These are phyloP conservation scores for Boletus rubescentipes DNA, from an alignment of 768 basidiomycete genomes.

Conservation along the genomic window DNA sequence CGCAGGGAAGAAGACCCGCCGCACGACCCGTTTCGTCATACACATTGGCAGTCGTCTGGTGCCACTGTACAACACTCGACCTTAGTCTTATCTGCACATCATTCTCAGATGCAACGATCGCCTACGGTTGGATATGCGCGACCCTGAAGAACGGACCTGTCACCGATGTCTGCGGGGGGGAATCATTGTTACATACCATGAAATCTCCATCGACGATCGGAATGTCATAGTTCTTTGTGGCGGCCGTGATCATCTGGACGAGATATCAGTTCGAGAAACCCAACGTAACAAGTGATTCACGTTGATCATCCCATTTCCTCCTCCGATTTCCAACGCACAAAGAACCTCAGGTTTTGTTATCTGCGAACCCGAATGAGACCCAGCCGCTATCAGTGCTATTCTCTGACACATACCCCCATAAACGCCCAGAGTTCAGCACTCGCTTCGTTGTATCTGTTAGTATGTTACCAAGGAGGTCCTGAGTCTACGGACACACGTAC, in stretches of 20 bases:
- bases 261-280: slow-evolving; percentile 10
- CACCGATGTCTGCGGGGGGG: background rate
- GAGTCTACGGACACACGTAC: slow-evolving; percentile 17
- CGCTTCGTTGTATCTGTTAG: slow-evolving; percentile 34
- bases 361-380: slow-evolving; percentile 13
- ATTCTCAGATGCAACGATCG: slow-evolving; percentile 13
- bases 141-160: slow-evolving; percentile 27
- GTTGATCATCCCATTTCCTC: slow-evolving; percentile 45
- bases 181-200: slow-evolving; percentile 32
- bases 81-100: slow-evolving; percentile 1
- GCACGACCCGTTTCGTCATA: slow-evolving; percentile 28
- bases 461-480: background rate
- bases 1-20: slow-evolving; percentile 31
- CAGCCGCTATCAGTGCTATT: background rate
- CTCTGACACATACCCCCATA: slow-evolving; percentile 21
- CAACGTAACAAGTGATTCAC: slow-evolving; percentile 21
- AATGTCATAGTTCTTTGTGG: slow-evolving; percentile 36
- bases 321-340: slow-evolving; percentile 41
- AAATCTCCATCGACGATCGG: slow-evolving; percentile 46
- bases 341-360: slow-evolving; percentile 37
- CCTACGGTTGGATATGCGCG: slow-evolving; percentile 35
- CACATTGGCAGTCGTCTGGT: slow-evolving; percentile 33
- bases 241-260: slow-evolving; percentile 36
- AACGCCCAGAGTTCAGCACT: slow-evolving; percentile 28
- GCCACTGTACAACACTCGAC: slow-evolving; percentile 18